Base-by-base conservation (phyloP, 139 green algal species). In the Microglena sp. region DNA sequence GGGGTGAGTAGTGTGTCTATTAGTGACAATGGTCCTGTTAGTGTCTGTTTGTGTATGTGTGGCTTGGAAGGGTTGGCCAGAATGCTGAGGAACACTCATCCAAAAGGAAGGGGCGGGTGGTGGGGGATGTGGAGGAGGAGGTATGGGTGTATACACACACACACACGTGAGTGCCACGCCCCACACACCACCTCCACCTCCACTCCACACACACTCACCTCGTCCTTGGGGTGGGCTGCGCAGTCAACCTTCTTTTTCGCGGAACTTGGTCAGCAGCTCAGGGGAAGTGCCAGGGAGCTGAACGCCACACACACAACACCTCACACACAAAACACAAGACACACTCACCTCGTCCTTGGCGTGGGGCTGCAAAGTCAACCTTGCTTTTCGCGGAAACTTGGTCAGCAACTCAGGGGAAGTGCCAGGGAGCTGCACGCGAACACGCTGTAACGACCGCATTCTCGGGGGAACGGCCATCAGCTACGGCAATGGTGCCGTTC, bases 381-480 rank as follows among this genome's bases (percentile, higher is more conserved):
- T 93, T 96, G n/a, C 85, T 98, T 97, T 74, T 96, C 91, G 32
- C 93, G 81, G 87, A 99, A n/a, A 97, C 79, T 97, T 97, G n/a
- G 68, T 40, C 31, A 99, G 79, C 66, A 99, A 88, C 84, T 99
- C 94, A 2, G 77, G 44, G 44, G 72, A 87, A 44, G 92, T 95
- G 72, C 92, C 92, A 7, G 92, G 92, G 45, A 98, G 88, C 79
- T 98, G 93, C 59, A 99, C 94, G 24, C 94, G 84, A 32, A 99
- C 94, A 29, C 94, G 84, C 86, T 99, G 94, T 35, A 99, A n/a
- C n/a, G n/a, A n/a, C n/a, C n/a, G n/a, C n/a, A n/a, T n/a, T 85
- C 86, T 99, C 94, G 24, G 94, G 94, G 29, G 81, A 93, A 15
- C 98, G 90, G 3, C 91, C 92, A 80, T 99, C 94, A 21, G 98